phyloP scores from a whole-genome alignment of 2,329 filamentous ascomycete species.

The Diaporthe nobilis region DNA sequence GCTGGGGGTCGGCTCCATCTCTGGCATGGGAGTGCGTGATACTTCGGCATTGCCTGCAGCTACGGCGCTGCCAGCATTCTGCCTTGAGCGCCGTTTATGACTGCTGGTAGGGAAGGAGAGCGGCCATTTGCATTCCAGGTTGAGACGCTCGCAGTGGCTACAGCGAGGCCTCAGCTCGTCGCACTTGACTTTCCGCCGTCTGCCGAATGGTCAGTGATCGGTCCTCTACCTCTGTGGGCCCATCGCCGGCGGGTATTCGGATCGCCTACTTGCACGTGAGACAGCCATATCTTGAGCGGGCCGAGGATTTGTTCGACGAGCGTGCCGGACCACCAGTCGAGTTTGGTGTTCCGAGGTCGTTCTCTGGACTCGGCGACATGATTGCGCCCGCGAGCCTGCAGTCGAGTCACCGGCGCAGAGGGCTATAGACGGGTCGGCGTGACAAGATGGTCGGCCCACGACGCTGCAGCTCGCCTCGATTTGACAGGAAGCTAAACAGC shows the following conservation, averaged over 20 bases:
- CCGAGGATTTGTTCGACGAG: conserved; percentile 34
- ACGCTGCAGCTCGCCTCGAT: conserved; percentile 9
- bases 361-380: conserved; percentile 30
- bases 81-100: conserved; percentile 16
- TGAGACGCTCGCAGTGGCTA: conserved; percentile 66
- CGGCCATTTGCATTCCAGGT: conserved; percentile 67
- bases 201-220: conserved; percentile 45
- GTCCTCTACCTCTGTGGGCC: background rate
- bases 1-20: conserved; percentile 28
- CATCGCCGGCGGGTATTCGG: background rate
- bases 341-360: conserved; percentile 5
- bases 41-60: conserved; percentile 25
- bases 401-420: background rate
- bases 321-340: conserved; percentile 23
- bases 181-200: conserved; percentile 68
- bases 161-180: conserved; percentile 67
- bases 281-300: conserved; percentile 57
- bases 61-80: conserved; percentile 19
- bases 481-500: conserved; percentile 20
- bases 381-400: background rate
- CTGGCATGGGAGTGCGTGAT: conserved; percentile 33
- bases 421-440: background rate
- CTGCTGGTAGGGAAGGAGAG: conserved; percentile 39
- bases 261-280: conserved; percentile 61
- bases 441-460: conserved; percentile 21